Evolutionary conservation across 2,329 filamentous ascomycete species (phyloP).

Genomic region (Ophiostoma quercus): DNA sequence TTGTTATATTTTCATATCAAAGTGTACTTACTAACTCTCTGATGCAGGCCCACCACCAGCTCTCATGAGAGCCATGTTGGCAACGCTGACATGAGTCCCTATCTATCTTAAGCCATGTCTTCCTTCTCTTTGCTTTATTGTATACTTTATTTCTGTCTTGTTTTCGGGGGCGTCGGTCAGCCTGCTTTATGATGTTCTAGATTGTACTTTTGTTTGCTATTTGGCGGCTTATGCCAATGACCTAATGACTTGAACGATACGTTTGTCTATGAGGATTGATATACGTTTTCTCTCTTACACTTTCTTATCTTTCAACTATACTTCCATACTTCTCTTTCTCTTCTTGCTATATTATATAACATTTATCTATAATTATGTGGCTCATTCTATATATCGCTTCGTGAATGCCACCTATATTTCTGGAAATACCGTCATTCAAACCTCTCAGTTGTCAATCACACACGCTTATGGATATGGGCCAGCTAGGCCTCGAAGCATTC

Average conservation of each 20-base stretch:
- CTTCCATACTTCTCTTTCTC: not conserved
- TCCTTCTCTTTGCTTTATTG: not conserved
- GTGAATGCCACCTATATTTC: too few relatives aligned
- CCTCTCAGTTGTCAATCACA: too few relatives aligned
- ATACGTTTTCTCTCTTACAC: not conserved
- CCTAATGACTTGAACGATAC: not conserved
- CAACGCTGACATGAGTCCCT: conserved; percentile 24
- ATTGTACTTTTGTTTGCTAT: not conserved
- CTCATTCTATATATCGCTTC: too few relatives aligned
- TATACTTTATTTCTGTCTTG: not conserved
- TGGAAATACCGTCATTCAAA: too few relatives aligned
- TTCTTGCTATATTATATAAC: not conserved
- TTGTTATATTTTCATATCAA: too few relatives aligned
- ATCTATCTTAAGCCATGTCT: not conserved
- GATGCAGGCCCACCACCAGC: conserved; percentile 25
- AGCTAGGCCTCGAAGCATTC: too few relatives aligned
- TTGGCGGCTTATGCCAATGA: not conserved
- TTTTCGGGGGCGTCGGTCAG: too few relatives aligned
- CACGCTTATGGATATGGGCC: too few relatives aligned
- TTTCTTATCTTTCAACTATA: not conserved
- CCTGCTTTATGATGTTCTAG: not conserved
- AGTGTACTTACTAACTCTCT: not conserved
- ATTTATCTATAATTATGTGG: too few relatives aligned
- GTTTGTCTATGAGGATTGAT: not conserved
- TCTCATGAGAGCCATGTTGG: conserved; percentile 27